A percentile compares a stretch with the other conserved stretches of the same genome.
These are phyloP conservation scores for Aspergillus sp. DNA, from an alignment of 2,329 filamentous ascomycete genomes.

Conservation along the genomic window DNA sequence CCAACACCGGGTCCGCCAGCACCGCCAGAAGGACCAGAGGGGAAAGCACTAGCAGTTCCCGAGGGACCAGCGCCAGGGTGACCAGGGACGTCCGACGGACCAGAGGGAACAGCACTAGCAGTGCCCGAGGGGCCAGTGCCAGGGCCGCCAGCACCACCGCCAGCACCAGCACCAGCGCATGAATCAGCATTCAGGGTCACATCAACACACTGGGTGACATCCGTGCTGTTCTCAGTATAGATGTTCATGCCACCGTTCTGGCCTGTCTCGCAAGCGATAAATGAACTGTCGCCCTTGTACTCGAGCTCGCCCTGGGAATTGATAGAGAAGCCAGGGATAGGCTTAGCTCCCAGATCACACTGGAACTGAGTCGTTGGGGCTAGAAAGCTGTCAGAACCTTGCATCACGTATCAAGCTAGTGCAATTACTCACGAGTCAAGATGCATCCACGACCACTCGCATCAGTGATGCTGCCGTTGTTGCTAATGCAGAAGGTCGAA, in stretches of 20 bases:
- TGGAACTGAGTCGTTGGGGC: slow-evolving; percentile 51
- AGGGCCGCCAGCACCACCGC: slow-evolving; percentile 10
- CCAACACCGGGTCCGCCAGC: neutral
- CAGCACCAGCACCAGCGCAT: slow-evolving; percentile 21
- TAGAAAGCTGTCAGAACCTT: slow-evolving; percentile 16
- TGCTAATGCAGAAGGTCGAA: slow-evolving; percentile 47
- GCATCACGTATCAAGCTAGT: neutral
- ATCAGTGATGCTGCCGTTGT: slow-evolving; percentile 47
- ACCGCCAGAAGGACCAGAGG: neutral
- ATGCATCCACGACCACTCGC: slow-evolving; percentile 51
- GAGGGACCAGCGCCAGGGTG: neutral
- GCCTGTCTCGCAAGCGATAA: slow-evolving; percentile 53
- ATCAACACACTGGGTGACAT: slow-evolving; percentile 25
- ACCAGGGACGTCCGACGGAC: neutral
- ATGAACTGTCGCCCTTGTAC: slow-evolving; percentile 43
- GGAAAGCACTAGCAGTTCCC: neutral
- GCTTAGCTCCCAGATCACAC: slow-evolving; percentile 47
- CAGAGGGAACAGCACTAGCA: slow-evolving; percentile 1
- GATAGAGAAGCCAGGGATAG: slow-evolving; percentile 49
- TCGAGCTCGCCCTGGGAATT: slow-evolving; percentile 44
- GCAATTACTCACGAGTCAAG: slow-evolving; percentile 44
- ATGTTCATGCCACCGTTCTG: slow-evolving; percentile 33
- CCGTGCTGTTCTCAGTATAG: slow-evolving; percentile 27
- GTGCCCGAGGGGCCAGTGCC: slow-evolving; percentile 6
- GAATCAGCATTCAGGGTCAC: slow-evolving; percentile 27